phyloP scores from a whole-genome alignment of 176 grass and related monocot species.

The Musa itinerans region DNA sequence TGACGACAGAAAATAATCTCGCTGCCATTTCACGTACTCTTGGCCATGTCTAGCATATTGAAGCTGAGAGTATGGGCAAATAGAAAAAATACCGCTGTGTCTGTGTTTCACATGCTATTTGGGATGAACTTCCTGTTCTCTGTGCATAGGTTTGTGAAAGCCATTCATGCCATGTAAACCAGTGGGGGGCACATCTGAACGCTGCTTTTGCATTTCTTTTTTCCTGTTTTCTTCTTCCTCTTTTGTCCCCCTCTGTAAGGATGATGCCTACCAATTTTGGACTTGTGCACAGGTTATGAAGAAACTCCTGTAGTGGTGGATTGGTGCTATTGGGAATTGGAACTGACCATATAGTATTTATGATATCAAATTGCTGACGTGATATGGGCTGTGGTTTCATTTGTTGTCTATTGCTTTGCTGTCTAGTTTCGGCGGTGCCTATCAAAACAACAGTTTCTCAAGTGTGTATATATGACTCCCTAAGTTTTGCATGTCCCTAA shows the following conservation, averaged over 20 bases:
- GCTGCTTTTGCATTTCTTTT: background rate
- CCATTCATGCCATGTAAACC: background rate
- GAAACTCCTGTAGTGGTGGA: background rate
- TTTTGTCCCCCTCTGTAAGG: background rate
- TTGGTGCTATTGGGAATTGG: background rate
- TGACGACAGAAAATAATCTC: background rate
- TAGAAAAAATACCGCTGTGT: background rate
- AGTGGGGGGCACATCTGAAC: background rate
- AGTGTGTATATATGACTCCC: too few relatives aligned
- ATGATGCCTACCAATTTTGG: constrained; percentile 13
- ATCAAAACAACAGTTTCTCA: too few relatives aligned
- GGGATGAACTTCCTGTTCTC: background rate
- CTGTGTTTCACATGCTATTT: background rate
- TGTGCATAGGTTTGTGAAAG: constrained; percentile 3
- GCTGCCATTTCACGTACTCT: background rate
- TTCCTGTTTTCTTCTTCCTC: background rate
- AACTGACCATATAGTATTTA: constrained; percentile 3
- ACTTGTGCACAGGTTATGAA: background rate
- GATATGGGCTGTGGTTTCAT: background rate
- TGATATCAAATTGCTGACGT: background rate
- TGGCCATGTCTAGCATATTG: constrained; percentile 1
- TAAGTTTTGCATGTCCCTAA: too few relatives aligned
- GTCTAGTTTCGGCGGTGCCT: too few relatives aligned
- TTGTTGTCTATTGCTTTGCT: background rate
- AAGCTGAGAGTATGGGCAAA: background rate